Conservation (phyloP, 2,329 filamentous ascomycete species). For the Rhytidhysteron rufulum region DNA sequence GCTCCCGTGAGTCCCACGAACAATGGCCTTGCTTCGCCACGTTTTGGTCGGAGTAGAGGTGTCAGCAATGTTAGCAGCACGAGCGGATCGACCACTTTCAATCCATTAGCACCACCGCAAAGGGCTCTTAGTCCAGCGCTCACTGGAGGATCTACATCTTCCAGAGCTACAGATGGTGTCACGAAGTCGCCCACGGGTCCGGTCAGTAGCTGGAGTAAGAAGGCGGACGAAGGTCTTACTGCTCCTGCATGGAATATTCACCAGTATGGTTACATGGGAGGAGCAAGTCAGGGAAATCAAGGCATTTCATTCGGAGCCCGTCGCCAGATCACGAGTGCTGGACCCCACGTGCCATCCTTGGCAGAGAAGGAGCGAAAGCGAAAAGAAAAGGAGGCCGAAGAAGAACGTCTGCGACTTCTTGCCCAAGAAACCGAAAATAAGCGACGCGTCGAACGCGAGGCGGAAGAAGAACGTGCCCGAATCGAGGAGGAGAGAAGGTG, state of each 20-base stretch:
- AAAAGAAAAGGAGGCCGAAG: constrained; percentile 54
- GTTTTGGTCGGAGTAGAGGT: constrained; percentile 32
- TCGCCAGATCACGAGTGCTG: constrained; percentile 83
- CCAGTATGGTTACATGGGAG: constrained; percentile 96
- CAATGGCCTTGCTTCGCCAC: constrained; percentile 23
- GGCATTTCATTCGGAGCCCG: constrained; percentile 89
- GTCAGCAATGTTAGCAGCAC: constrained; percentile 44
- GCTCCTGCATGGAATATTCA: constrained; percentile 96
- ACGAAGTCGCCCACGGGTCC: constrained; percentile 45
- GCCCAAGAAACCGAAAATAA: constrained; percentile 52
- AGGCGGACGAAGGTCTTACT: constrained; percentile 73
- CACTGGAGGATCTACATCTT: constrained; percentile 56
- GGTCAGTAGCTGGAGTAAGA: constrained; percentile 91
- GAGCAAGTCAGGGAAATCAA: constrained; percentile 91
- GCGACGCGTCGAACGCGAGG: constrained; percentile 48
- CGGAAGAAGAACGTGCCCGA: constrained; percentile 60
- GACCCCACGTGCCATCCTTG: constrained; percentile 73
- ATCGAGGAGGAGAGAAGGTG: constrained; percentile 63
- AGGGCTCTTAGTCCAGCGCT: constrained; percentile 43
- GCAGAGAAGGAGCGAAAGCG: constrained; percentile 77
- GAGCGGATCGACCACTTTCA: constrained; percentile 44
- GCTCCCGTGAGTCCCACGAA: constrained; percentile 19
- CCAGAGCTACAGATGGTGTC: constrained; percentile 48
- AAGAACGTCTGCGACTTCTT: constrained; percentile 47
- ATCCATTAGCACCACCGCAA: constrained; percentile 34